phyloP scores from a whole-genome alignment of 768 basidiomycete genomes.

The Mycena leptocephala region DNA sequence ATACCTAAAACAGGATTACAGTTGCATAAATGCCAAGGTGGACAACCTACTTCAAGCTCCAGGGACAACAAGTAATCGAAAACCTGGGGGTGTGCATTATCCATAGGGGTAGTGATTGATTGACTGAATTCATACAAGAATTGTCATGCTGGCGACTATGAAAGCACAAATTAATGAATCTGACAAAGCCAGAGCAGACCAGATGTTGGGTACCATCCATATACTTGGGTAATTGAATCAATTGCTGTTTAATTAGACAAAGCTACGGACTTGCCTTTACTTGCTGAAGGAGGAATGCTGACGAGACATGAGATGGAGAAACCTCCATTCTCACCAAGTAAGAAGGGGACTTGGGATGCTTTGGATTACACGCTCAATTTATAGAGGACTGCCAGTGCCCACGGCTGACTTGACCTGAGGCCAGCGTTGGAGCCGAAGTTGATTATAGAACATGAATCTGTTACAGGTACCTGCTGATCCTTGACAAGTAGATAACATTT shows the following conservation, averaged over 20 bases:
- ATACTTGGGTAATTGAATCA: neutral
- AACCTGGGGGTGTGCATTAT: neutral
- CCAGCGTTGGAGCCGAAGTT: too few species aligned
- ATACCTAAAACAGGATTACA: slow-evolving; percentile 31
- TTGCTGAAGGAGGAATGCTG: slow-evolving; percentile 4
- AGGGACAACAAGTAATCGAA: slow-evolving; percentile 11
- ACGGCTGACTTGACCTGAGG: too few species aligned
- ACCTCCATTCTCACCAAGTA: neutral
- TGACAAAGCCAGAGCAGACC: too few species aligned
- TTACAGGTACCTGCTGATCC: too few species aligned
- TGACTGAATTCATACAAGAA: neutral
- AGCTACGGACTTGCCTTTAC: neutral
- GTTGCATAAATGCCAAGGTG: neutral
- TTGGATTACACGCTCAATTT: too few species aligned
- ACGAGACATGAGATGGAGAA: neutral
- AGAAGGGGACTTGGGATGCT: too few species aligned
- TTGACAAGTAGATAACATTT: too few species aligned
- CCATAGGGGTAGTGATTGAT: neutral
- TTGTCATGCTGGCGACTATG: slow-evolving; percentile 20
- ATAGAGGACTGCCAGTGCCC: too few species aligned
- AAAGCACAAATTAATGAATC: neutral
- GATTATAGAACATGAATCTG: too few species aligned
- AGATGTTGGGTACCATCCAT: neutral
- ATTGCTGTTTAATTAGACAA: neutral
- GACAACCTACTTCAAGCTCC: slow-evolving; percentile 1